These are phyloP conservation scores for Thraustochytrium striatum DNA, from an alignment of 352 stramenopile species.

Conservation along the genomic window DNA sequence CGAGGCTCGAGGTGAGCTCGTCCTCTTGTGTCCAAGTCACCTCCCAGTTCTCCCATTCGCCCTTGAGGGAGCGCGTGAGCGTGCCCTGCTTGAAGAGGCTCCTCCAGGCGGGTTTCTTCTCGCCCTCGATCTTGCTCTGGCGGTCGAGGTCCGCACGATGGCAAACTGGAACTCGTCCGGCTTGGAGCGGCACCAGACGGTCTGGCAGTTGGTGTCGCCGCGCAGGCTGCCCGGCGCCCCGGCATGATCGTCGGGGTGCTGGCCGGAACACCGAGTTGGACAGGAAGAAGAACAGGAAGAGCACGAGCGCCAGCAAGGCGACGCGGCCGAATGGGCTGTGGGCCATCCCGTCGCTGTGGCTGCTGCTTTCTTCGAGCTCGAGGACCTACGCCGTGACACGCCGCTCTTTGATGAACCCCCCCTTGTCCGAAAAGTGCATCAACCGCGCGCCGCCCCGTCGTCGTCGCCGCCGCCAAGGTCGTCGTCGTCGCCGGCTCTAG, in stretches of 20 bases:
- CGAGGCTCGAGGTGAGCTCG: slow-evolving; percentile 67
- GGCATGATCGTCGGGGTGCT: not conserved
- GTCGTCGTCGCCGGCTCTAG: too few relatives aligned
- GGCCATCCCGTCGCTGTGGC: not conserved
- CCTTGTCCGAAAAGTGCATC: not conserved
- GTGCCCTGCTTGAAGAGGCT: slow-evolving; percentile 83
- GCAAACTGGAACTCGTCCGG: slow-evolving; percentile 61
- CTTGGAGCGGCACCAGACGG: slow-evolving; percentile 8
- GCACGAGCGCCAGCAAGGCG: not conserved
- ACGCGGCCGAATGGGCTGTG: not conserved
- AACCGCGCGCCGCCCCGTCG: too few relatives aligned
- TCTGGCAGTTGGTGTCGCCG: not conserved
- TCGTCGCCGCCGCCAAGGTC: too few relatives aligned
- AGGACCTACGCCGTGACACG: not conserved
- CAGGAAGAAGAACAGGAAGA: not conserved
- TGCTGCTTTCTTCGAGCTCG: not conserved
- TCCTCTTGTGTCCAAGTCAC: slow-evolving; percentile 58
- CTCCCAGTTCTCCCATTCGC: slow-evolving; percentile 57
- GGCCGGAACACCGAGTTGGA: not conserved
- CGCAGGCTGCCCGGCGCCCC: not conserved
- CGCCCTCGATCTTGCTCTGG: slow-evolving; percentile 74
- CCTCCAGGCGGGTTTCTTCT: slow-evolving; percentile 85
- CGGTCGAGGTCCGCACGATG: slow-evolving; percentile 93
- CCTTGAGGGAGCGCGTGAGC: slow-evolving; percentile 66
- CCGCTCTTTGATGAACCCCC: not conserved